Evolutionary conservation across 306 rosid genomes (phyloP).

Genomic region (Psophocarpus tetragonolobus): DNA sequence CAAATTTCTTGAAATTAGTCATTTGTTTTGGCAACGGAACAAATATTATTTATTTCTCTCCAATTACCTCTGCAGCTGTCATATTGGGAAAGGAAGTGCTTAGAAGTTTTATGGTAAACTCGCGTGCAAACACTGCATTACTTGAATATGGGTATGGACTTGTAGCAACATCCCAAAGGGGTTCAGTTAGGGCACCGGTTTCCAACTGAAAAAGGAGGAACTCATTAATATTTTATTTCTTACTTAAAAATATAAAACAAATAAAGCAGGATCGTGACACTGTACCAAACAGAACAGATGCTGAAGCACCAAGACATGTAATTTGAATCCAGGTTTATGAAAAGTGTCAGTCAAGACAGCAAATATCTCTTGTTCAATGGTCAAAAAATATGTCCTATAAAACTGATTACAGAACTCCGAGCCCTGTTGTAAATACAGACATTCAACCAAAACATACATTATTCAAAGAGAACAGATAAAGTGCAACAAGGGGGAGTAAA

Average conservation of each 20-base stretch:
- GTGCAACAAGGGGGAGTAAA: background rate
- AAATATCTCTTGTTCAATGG: conserved; percentile 90
- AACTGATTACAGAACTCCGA: conserved; percentile 96
- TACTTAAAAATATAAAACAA: background rate
- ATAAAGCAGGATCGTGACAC: conserved; percentile 15
- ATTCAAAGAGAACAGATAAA: background rate
- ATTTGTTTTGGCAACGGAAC: conserved; percentile 7
- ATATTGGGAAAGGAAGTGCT: conserved; percentile 95
- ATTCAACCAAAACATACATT: background rate
- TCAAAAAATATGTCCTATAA: conserved; percentile 71
- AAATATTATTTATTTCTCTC: background rate
- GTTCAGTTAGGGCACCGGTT: conserved; percentile 81
- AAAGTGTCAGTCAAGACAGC: conserved; percentile 95
- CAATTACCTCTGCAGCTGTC: conserved; percentile 84
- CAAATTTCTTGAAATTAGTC: conserved; percentile 26
- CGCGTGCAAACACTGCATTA: conserved; percentile 78
- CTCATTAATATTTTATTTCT: background rate
- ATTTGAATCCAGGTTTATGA: conserved; percentile 98
- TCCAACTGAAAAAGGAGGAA: conserved; percentile 60
- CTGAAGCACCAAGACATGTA: conserved; percentile 96
- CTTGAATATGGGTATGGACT: conserved; percentile 63
- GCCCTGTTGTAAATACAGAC: conserved; percentile 48
- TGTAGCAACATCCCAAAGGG: conserved; percentile 80
- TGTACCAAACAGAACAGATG: conserved; percentile 90
- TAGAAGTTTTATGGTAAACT: conserved; percentile 86